Conservation (phyloP, 2,329 filamentous ascomycete genomes). For the Trichoderma semiorbis region DNA sequence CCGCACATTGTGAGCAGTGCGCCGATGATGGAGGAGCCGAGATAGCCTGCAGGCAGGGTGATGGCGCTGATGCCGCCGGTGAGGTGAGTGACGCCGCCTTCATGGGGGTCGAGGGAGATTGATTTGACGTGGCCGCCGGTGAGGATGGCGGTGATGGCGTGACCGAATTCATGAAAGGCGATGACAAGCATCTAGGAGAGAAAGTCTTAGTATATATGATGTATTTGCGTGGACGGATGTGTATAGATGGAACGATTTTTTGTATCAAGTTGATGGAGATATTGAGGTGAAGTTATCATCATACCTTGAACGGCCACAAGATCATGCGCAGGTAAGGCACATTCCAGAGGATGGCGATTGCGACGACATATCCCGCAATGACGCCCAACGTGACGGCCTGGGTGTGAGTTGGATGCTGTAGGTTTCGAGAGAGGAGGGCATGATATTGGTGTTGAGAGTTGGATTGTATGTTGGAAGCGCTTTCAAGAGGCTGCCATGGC, state of each 20-base stretch:
- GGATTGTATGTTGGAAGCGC: background rate
- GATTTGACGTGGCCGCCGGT: conserved; percentile 72
- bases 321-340: conserved; percentile 70
- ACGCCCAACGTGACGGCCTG: conserved; percentile 69
- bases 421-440: conserved; percentile 40
- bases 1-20: conserved; percentile 75
- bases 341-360: conserved; percentile 76
- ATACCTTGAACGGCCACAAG: conserved; percentile 77
- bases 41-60: conserved; percentile 73
- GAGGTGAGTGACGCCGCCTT: conserved; percentile 78
- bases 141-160: conserved; percentile 68
- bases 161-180: conserved; percentile 77
- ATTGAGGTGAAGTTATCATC: background rate
- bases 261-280: background rate
- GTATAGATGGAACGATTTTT: background rate
- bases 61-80: conserved; percentile 66
- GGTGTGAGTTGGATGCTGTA: conserved; percentile 60
- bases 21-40: conserved; percentile 74
- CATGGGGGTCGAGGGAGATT: conserved; percentile 71
- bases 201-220: background rate
- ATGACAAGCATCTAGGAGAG: conserved; percentile 70
- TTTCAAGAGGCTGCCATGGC: conserved; percentile 8
- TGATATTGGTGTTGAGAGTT: background rate
- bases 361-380: conserved; percentile 68
- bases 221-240: background rate